Conservation (phyloP, 2,329 filamentous ascomycete genomes). For the Gliomastix tumulicola region DNA sequence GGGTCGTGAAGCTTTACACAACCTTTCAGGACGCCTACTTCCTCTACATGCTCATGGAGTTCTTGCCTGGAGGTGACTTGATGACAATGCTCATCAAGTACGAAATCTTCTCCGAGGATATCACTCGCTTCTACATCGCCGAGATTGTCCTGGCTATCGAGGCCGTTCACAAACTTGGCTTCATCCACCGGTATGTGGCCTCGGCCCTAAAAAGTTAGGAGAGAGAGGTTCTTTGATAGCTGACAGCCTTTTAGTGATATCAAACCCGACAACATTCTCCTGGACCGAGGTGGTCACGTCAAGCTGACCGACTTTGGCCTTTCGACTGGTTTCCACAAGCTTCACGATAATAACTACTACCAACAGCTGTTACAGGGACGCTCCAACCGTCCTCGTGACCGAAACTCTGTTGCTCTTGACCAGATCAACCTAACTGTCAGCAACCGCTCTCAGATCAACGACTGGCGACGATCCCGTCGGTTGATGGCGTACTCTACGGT, state of each 20-base stretch:
- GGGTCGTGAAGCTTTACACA: conserved; percentile 97
- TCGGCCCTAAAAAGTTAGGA: no score
- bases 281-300: conserved; percentile 92
- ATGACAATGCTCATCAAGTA: conserved; percentile 99
- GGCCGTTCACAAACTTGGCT: conserved; percentile 94
- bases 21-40: conserved; percentile 97
- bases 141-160: conserved; percentile 98
- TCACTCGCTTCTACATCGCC: conserved; percentile 98
- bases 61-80: conserved; percentile 92
- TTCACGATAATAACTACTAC: conserved; percentile 98
- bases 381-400: conserved; percentile 67
- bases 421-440: conserved; percentile 98
- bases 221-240: neutral
- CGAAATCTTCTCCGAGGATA: conserved; percentile 98
- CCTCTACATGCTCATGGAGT: conserved; percentile 99
- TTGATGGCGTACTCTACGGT: conserved; percentile 98
- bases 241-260: conserved; percentile 63
- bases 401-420: conserved; percentile 91
- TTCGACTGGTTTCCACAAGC: conserved; percentile 94
- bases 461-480: conserved; percentile 92
- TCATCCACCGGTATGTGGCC: conserved; percentile 96
- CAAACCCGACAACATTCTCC: conserved; percentile 96
- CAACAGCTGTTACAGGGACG: conserved; percentile 85
- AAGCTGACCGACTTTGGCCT: conserved; percentile 98
- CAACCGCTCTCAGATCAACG: conserved; percentile 96